Conservation (phyloP, 2,329 filamentous ascomycete genomes). For the Aureobasidium mangrovei region DNA sequence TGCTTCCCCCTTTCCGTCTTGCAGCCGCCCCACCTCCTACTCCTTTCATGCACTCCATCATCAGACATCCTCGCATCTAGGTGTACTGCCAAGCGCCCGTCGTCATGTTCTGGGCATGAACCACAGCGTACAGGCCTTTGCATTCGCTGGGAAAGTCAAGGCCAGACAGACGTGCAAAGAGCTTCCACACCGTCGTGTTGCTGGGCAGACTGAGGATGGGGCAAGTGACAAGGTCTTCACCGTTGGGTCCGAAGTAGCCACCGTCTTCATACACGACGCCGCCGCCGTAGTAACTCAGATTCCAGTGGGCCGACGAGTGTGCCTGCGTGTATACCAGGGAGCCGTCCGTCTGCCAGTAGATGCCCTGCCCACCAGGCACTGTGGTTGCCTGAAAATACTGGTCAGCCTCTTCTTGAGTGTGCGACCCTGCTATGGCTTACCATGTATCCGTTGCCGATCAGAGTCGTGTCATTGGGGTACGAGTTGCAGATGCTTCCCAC, state of each 20-base stretch:
- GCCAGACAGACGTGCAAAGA: conserved; percentile 15
- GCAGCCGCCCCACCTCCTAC: neutral
- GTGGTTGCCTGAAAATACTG: conserved; percentile 12
- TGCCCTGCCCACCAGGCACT: conserved; percentile 20
- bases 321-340: conserved; percentile 19
- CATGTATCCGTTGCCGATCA: conserved; percentile 15
- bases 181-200: conserved; percentile 14
- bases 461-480: conserved; percentile 12
- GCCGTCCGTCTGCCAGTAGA: conserved; percentile 19
- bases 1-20: neutral
- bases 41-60: neutral
- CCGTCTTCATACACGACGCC: conserved; percentile 17
- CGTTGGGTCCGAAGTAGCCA: conserved; percentile 17
- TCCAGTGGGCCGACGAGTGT: conserved; percentile 15
- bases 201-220: conserved; percentile 12
- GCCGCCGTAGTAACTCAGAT: conserved; percentile 12
- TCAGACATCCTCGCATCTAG: neutral
- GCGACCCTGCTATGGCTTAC: neutral
- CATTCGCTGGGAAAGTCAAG: conserved; percentile 13
- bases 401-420: neutral
- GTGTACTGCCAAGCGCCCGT: conserved; percentile 19
- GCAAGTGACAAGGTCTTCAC: conserved; percentile 18
- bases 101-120: conserved; percentile 6
- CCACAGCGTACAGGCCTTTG: conserved; percentile 12
- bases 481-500: conserved; percentile 12